phyloP scores from a whole-genome alignment of 2,329 filamentous ascomycete species.

The Sphaerostilbella broomeana region DNA sequence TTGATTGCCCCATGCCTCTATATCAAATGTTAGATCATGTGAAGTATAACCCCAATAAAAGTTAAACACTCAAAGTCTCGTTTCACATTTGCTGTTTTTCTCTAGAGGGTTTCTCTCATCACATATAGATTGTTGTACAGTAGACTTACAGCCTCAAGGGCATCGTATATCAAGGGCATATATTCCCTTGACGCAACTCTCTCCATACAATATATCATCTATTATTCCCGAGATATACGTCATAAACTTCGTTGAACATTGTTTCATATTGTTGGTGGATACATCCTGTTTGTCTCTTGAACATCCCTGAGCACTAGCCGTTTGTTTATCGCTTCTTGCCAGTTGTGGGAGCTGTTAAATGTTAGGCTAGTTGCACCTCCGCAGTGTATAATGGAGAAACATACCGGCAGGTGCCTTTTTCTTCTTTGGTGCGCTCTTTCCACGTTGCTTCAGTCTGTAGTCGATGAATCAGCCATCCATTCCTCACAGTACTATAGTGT shows the following conservation, averaged over 20 bases:
- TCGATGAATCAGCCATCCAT: slow-evolving; percentile 24
- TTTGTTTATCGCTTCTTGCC: slow-evolving; percentile 30
- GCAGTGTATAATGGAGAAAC: slow-evolving; percentile 6
- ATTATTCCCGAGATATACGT: not conserved
- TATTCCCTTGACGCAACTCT: slow-evolving; percentile 5
- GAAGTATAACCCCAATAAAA: too few species aligned
- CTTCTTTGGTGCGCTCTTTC: slow-evolving; percentile 86
- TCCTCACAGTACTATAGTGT: too few species aligned
- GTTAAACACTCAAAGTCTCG: too few species aligned
- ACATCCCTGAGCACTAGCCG: too few species aligned
- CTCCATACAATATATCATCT: not conserved
- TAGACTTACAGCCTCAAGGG: slow-evolving; percentile 3
- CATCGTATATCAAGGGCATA: not conserved
- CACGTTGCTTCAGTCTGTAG: slow-evolving; percentile 63
- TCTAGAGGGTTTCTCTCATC: too few species aligned
- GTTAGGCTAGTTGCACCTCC: not conserved
- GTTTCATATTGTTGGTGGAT: not conserved
- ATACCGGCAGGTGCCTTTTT: slow-evolving; percentile 53
- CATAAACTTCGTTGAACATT: not conserved
- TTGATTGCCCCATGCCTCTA: too few species aligned
- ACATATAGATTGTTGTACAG: slow-evolving; percentile 2
- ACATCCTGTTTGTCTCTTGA: not conserved
- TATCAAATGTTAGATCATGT: too few species aligned
- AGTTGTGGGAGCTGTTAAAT: slow-evolving; percentile 20
- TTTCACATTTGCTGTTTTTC: too few species aligned